Percentiles rank a stretch among this genome's conserved stretches.
Evolutionary conservation across 2,329 filamentous ascomycete genomes (phyloP).

Genomic region (Monilinia fructicola): DNA sequence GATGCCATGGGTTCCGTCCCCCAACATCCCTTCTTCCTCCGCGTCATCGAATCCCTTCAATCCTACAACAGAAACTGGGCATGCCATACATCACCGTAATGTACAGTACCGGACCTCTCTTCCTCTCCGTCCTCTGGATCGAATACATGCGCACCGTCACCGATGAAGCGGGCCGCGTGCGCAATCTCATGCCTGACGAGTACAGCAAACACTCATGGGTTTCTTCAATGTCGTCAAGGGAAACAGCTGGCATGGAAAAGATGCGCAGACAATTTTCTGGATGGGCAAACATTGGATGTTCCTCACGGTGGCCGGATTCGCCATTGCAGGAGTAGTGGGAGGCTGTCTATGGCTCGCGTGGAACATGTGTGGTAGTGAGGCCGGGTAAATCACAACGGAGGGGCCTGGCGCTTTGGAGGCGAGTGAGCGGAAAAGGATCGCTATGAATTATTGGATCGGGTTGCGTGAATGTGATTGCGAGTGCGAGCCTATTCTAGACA

Average conservation of each 20-base stretch:
- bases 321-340: slow-evolving; percentile 37
- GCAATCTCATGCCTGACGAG: slow-evolving; percentile 68
- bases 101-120: slow-evolving; percentile 74
- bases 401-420: slow-evolving; percentile 34
- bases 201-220: slow-evolving; percentile 66
- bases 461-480: slow-evolving; percentile 28
- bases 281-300: slow-evolving; percentile 46
- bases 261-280: slow-evolving; percentile 51
- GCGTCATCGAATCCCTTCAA: slow-evolving; percentile 66
- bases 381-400: slow-evolving; percentile 25
- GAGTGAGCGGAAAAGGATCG: slow-evolving; percentile 34
- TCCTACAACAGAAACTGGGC: slow-evolving; percentile 67
- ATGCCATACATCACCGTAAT: slow-evolving; percentile 72
- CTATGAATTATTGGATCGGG: slow-evolving; percentile 40
- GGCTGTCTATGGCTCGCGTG: slow-evolving; percentile 36
- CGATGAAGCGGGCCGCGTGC: slow-evolving; percentile 53
- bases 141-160: slow-evolving; percentile 62
- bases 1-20: slow-evolving; percentile 75
- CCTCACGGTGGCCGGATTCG: slow-evolving; percentile 41
- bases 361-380: slow-evolving; percentile 36
- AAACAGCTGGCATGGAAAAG: slow-evolving; percentile 49
- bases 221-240: slow-evolving; percentile 60
- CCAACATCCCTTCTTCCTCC: slow-evolving; percentile 71
- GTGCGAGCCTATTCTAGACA: background rate
- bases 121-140: slow-evolving; percentile 73